Percentiles rank a stretch among this genome's conserved stretches.
Conservation (phyloP, 2,329 filamentous ascomycete genomes). For the Colletotrichum graminicola region DNA sequence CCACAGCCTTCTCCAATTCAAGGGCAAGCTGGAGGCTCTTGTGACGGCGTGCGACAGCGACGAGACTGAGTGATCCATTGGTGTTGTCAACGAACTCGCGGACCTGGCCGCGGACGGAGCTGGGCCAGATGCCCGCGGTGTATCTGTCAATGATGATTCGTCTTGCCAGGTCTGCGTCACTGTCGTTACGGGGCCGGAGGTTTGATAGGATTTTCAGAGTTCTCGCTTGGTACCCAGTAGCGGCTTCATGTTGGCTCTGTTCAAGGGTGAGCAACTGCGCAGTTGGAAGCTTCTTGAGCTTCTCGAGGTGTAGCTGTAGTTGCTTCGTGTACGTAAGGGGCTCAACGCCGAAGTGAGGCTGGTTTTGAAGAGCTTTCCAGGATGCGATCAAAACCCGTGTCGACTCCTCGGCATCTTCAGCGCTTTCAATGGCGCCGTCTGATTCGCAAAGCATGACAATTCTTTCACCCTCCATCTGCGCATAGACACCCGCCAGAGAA, state of each 20-base stretch:
- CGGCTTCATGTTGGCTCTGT: conserved; percentile 66
- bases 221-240: conserved; percentile 57
- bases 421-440: conserved; percentile 52
- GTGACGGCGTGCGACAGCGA: conserved; percentile 62
- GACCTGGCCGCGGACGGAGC: conserved; percentile 54
- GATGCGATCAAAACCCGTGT: conserved; percentile 53
- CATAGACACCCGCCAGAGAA: conserved; percentile 66
- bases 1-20: conserved; percentile 67
- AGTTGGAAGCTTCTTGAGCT: conserved; percentile 64
- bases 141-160: conserved; percentile 58
- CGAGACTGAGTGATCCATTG: conserved; percentile 50
- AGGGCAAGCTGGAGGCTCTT: conserved; percentile 67
- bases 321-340: conserved; percentile 65
- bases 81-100: conserved; percentile 36
- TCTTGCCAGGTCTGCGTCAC: conserved; percentile 18
- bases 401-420: conserved; percentile 52
- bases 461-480: conserved; percentile 68
- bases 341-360: conserved; percentile 57
- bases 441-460: conserved; percentile 62
- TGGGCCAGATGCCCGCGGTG: conserved; percentile 63
- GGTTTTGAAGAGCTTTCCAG: conserved; percentile 62
- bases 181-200: conserved; percentile 44
- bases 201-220: conserved; percentile 47
- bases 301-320: conserved; percentile 61
- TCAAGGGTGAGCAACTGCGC: conserved; percentile 66